Conservation (phyloP, 768 basidiomycete species). For the Trichaptum fuscoviolaceum region DNA sequence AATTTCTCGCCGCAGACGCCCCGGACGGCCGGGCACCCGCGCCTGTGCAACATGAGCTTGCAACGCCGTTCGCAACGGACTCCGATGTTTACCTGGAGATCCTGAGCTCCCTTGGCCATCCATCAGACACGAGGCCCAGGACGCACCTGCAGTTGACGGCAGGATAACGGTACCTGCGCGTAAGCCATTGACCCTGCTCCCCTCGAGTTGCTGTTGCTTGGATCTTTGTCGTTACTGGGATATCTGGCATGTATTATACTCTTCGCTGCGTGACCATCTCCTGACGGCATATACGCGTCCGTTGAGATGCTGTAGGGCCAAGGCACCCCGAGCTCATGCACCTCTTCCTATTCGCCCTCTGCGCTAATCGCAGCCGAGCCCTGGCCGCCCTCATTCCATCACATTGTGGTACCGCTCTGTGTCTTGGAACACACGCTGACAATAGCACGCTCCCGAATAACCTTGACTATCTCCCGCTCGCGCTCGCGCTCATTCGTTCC, state of each 20-base stretch:
- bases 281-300: not conserved
- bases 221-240: no score
- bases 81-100: not conserved
- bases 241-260: no score
- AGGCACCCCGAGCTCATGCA: not conserved
- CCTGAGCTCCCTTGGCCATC: not conserved
- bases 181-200: not conserved
- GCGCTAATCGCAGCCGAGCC: not conserved
- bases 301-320: not conserved
- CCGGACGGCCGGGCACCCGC: no score
- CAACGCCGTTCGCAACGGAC: not conserved
- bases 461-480: not conserved
- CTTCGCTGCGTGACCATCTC: not conserved
- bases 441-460: not conserved
- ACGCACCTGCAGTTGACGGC: not conserved
- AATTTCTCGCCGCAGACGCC: not conserved
- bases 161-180: not conserved
- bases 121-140: not conserved
- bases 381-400: not conserved
- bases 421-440: not conserved
- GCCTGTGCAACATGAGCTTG: not conserved
- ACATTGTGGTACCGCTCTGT: not conserved
- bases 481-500: not conserved
- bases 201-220: no score
- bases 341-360: not conserved